A percentile compares a stretch with the other conserved stretches of the same genome.
Evolutionary conservation across 1,284 basidiomycete species (phyloP).

Genomic region (Ganoderma boninense): DNA sequence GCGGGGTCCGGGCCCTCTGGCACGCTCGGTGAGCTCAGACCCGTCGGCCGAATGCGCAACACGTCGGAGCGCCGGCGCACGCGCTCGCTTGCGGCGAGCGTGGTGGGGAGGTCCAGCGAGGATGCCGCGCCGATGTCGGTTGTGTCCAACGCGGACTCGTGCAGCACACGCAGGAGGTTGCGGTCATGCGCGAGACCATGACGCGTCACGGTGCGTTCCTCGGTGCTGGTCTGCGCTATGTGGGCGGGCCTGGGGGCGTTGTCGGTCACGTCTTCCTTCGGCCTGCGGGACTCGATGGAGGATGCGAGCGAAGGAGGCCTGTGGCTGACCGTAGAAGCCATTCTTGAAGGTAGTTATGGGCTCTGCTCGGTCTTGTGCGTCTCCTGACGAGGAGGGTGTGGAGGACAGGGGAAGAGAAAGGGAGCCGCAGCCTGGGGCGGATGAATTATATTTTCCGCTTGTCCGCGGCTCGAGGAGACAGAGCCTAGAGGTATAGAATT

Average conservation of each 20-base stretch:
- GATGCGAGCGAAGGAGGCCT: background rate
- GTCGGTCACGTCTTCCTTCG: background rate
- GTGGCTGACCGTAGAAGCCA: background rate
- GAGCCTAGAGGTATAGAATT: background rate
- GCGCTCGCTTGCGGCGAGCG: slow-evolving; percentile 30
- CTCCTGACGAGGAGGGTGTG: background rate
- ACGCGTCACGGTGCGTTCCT: slow-evolving; percentile 2
- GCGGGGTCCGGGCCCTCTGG: slow-evolving; percentile 21
- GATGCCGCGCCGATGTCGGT: slow-evolving; percentile 21
- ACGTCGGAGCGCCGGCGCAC: slow-evolving; percentile 36
- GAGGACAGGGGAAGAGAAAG: background rate
- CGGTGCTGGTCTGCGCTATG: background rate
- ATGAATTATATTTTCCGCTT: background rate
- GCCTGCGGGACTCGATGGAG: background rate
- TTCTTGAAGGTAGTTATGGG: background rate
- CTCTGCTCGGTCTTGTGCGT: background rate
- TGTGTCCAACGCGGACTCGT: slow-evolving; percentile 30
- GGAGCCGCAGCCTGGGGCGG: background rate
- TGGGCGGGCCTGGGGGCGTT: background rate
- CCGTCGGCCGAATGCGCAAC: slow-evolving; percentile 25
- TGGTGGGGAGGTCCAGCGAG: slow-evolving; percentile 21
- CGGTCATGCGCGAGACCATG: background rate
- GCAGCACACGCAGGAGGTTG: background rate
- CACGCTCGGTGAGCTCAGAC: background rate
- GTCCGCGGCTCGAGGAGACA: background rate